Evolutionary conservation across 2,329 filamentous ascomycete genomes (phyloP).

Genomic region (Colletotrichum cordylinicola): DNA sequence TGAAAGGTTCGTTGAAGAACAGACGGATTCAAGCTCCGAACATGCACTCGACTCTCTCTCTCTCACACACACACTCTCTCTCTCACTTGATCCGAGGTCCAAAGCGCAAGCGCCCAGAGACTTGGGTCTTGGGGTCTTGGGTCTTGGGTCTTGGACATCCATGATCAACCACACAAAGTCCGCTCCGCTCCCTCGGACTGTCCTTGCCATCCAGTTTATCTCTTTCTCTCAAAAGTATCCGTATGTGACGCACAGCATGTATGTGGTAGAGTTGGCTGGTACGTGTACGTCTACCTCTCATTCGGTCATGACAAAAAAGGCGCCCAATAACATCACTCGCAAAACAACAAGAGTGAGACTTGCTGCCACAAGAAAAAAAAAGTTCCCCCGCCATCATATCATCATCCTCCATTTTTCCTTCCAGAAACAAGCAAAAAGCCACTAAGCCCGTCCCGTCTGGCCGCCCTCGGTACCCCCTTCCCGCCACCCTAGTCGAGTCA

Average conservation of each 20-base stretch:
- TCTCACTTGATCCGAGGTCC: background rate
- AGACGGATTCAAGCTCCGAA: background rate
- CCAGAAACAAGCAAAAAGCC: background rate
- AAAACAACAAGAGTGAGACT: background rate
- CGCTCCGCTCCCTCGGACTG: background rate
- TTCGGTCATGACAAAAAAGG: background rate
- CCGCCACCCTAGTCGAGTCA: conserved; percentile 10
- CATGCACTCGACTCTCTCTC: background rate
- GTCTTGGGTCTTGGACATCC: background rate
- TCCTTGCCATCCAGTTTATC: background rate
- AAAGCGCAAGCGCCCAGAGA: background rate
- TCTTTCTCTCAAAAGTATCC: background rate
- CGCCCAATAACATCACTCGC: background rate
- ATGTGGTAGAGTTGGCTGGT: background rate
- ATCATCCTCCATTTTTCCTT: background rate
- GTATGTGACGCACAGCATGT: background rate
- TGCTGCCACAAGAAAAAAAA: background rate
- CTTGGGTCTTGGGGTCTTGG: background rate
- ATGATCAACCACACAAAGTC: background rate
- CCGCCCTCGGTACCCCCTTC: background rate
- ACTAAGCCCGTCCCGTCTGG: conserved; percentile 3
- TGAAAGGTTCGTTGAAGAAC: background rate
- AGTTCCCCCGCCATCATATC: background rate
- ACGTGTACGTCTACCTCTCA: background rate
- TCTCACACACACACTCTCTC: background rate